Evolutionary conservation across 805 yeast genomes (phyloP).

Genomic region (Cyberlindnera meyerae): DNA sequence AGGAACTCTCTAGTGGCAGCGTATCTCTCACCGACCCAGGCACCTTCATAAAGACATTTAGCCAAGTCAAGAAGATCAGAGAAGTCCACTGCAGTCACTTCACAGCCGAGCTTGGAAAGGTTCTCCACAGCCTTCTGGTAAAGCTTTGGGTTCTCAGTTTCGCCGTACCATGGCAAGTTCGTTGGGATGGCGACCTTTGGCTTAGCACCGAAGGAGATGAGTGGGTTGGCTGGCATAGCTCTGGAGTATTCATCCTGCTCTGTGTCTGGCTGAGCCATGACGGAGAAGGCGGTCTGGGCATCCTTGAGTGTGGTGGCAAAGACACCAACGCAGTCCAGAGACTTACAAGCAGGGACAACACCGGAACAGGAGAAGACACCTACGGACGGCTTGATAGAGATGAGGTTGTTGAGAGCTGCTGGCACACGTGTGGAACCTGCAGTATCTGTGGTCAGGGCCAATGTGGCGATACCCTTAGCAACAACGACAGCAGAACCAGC

Average conservation of each 20-base stretch:
- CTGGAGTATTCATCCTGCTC: constrained; percentile 77
- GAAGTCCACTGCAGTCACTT: constrained; percentile 63
- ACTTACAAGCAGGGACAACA: constrained; percentile 96
- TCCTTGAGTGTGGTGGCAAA: constrained; percentile 75
- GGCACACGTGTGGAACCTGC: constrained; percentile 99
- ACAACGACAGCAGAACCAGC: constrained; percentile 95
- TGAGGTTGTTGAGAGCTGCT: constrained; percentile 85
- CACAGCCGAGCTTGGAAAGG: constrained; percentile 51
- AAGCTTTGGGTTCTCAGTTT: constrained; percentile 66
- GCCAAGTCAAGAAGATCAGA: constrained; percentile 76
- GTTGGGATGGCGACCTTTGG: constrained; percentile 77
- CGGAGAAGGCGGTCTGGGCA: constrained; percentile 71
- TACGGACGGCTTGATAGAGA: constrained; percentile 89
- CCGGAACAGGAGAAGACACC: constrained; percentile 86
- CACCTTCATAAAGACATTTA: constrained; percentile 86
- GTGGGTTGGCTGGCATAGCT: constrained; percentile 61
- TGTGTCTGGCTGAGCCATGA: constrained; percentile 68
- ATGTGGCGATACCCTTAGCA: constrained; percentile 83
- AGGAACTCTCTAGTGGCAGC: constrained; percentile 75
- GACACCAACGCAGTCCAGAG: constrained; percentile 87
- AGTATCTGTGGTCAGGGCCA: constrained; percentile 92
- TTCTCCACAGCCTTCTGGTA: constrained; percentile 57
- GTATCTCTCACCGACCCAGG: constrained; percentile 98
- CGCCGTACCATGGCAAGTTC: constrained; percentile 74
- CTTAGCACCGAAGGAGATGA: constrained; percentile 48